A percentile compares a stretch with the other conserved stretches of the same genome.
Evolutionary conservation across 2,329 filamentous ascomycete genomes (phyloP).

Genomic region (Xylaria sp.): DNA sequence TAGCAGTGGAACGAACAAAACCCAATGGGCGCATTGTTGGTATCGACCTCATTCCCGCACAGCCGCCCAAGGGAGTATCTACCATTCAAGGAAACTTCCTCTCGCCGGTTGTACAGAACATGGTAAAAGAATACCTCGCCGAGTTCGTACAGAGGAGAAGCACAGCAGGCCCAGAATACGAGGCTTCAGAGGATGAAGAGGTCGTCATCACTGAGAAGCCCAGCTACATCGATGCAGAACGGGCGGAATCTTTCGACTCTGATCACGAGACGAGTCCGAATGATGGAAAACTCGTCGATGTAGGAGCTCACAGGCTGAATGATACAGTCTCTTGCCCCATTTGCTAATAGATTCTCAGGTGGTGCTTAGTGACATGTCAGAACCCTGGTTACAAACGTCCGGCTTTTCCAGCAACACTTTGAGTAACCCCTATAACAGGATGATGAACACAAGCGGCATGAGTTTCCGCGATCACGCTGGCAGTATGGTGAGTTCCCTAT

Average conservation of each 20-base stretch:
- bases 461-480: slow-evolving; percentile 87
- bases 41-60: slow-evolving; percentile 92
- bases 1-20: slow-evolving; percentile 81
- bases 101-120: slow-evolving; percentile 75
- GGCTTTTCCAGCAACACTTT: slow-evolving; percentile 87
- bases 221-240: slow-evolving; percentile 76
- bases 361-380: slow-evolving; percentile 99
- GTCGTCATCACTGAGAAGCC: slow-evolving; percentile 54
- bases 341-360: slow-evolving; percentile 60
- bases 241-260: slow-evolving; percentile 55
- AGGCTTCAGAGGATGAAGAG: slow-evolving; percentile 41
- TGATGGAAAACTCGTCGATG: slow-evolving; percentile 76
- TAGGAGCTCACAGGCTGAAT: slow-evolving; percentile 43
- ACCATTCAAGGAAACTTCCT: slow-evolving; percentile 96
- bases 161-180: slow-evolving; percentile 14
- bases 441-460: slow-evolving; percentile 98
- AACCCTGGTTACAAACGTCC: slow-evolving; percentile 85
- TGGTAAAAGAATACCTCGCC: slow-evolving; percentile 80
- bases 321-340: neutral
- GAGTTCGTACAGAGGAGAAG: slow-evolving; percentile 53
- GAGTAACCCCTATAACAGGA: slow-evolving; percentile 96
- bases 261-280: slow-evolving; percentile 49
- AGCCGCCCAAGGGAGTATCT: slow-evolving; percentile 90
- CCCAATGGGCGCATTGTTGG: slow-evolving; percentile 85
- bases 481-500: slow-evolving; percentile 80